These are phyloP conservation scores for Medicago arabica DNA, from an alignment of 306 rosid genomes.

Conservation along the genomic window DNA sequence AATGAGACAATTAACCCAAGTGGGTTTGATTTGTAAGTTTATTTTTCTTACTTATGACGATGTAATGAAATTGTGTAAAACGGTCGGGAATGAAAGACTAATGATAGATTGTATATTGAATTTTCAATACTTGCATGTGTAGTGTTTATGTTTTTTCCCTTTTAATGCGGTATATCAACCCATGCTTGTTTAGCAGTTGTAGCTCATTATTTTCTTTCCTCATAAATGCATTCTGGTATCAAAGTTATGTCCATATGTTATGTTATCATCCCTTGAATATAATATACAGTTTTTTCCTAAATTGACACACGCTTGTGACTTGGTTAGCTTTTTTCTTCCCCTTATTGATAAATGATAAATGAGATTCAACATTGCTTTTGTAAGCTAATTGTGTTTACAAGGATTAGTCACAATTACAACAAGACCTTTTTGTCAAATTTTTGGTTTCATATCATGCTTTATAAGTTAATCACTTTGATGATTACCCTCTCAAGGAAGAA, in stretches of 20 bases:
- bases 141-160: slow-evolving; percentile 14
- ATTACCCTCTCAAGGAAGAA: not conserved
- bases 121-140: slow-evolving; percentile 16
- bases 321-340: no score
- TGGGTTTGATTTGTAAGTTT: slow-evolving; percentile 51
- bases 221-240: not conserved
- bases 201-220: not conserved
- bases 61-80: slow-evolving; percentile 45
- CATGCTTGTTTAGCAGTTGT: slow-evolving; percentile 31
- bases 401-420: slow-evolving; percentile 25
- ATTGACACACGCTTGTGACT: not conserved
- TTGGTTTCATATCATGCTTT: not conserved
- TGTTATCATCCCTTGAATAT: slow-evolving; percentile 4
- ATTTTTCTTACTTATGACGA: slow-evolving; percentile 10
- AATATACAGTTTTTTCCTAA: not conserved
- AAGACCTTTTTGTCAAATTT: slow-evolving; percentile 14
- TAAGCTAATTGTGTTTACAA: slow-evolving; percentile 4
- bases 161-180: slow-evolving; percentile 7
- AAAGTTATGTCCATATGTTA: not conserved
- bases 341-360: no score
- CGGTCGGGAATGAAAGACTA: slow-evolving; percentile 7
- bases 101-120: slow-evolving; percentile 38
- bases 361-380: not conserved
- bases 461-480: slow-evolving; percentile 7
- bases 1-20: not conserved